Base-by-base conservation (phyloP, 2,329 filamentous ascomycete species). In the Aspergillus persii region DNA sequence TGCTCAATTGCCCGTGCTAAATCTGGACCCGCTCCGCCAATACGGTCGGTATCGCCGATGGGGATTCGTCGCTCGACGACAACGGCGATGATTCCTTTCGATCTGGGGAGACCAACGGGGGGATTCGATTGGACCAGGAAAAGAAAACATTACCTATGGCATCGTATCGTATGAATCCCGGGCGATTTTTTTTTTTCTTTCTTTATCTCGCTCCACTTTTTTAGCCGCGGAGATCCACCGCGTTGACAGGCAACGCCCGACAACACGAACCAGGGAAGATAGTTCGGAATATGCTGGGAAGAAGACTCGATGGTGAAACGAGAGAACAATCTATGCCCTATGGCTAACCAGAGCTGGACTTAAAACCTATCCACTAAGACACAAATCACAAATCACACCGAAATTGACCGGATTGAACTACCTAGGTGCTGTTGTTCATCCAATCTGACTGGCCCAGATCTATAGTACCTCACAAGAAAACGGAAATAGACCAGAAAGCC, bases 361-460 rank as follows among this genome's bases (percentile, higher is more conserved):
- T 23, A 23, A 23, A 23, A 12, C 33, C 33, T 36, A 36, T 36
- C 31, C 18, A 23, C 33, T 36, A 11, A 36, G 4, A 4, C 33
- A 36, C 33, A 15, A 36, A 12, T 12, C 33, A 12, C 33, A 36
- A 36, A 36, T 36, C 11, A 15, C 3, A 12, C 33, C 33, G 33
- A 36, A 36, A 36, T 36, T 36, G 33, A 36, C 4, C 33, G 8
- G 33, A 12, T 36, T 36, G 33, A 36, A 36, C 33, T 12, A 36
- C 15, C 9, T 36, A 36, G 4, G 33, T 15, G 15, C 9, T 23
- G 18, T 23, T 23, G 18, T 23, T 23, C 18, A 23, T 23, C 27
- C 26, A 18, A 36, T 36, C 57, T 62, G 60, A 60, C 60, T 62
- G 60, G 60, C 31, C 57, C 60, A 62, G 57, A 60, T 58, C 41